phyloP scores from a whole-genome alignment of 768 basidiomycete species.

The Infundibulicybe gibba region DNA sequence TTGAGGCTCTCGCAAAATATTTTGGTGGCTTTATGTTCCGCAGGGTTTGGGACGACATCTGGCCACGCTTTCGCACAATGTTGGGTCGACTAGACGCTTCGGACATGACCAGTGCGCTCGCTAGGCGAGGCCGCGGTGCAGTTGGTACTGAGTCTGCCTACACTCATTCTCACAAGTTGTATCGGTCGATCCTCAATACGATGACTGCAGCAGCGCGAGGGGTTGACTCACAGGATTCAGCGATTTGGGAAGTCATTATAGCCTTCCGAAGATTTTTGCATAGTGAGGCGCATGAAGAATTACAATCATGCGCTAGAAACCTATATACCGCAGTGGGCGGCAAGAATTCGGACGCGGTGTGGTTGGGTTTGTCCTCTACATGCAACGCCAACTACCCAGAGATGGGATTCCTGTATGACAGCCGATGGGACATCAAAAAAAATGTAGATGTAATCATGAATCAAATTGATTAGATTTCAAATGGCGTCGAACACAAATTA shows the following conservation, averaged over 20 bases:
- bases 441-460: constrained; percentile 35
- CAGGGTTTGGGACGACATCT: constrained; percentile 87
- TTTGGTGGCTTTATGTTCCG: constrained; percentile 85
- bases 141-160: constrained; percentile 70
- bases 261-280: constrained; percentile 77
- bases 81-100: constrained; percentile 56
- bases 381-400: constrained; percentile 34
- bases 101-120: constrained; percentile 65
- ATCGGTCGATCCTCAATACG: constrained; percentile 71
- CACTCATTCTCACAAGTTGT: constrained; percentile 77
- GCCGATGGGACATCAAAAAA: constrained; percentile 59
- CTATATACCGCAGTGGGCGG: constrained; percentile 59
- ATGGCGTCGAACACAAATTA: too few species aligned
- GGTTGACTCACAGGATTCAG: constrained; percentile 67
- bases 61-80: constrained; percentile 76
- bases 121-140: constrained; percentile 44
- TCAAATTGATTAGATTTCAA: background rate
- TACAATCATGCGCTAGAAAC: constrained; percentile 62
- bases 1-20: constrained; percentile 67
- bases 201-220: constrained; percentile 63
- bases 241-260: constrained; percentile 80
- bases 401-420: constrained; percentile 47
- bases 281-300: constrained; percentile 60
- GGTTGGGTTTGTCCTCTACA: constrained; percentile 70
- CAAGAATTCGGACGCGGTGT: constrained; percentile 78